Percentiles rank a stretch among this genome's conserved stretches.
Conservation (phyloP, 73 alveolate genomes). For the Tetrahymena malaccensis region DNA sequence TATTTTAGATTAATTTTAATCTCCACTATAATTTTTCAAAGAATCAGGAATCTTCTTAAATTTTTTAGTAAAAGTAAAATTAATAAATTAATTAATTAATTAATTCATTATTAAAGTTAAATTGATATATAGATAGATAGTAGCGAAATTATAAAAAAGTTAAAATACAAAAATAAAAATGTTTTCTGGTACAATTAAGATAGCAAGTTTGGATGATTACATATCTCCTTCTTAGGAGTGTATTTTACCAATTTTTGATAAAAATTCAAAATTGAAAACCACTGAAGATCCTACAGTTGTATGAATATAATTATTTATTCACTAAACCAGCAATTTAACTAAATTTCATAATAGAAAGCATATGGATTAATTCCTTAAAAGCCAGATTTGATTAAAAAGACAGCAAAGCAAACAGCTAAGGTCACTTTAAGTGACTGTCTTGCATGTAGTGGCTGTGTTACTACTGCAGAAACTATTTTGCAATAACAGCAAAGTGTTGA, state of each 20-base stretch:
- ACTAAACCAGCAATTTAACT: background rate
- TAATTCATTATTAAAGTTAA: no score
- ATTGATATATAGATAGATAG: background rate
- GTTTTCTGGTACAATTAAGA: constrained; percentile 38
- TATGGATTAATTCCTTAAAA: constrained; percentile 3
- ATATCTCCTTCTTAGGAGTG: constrained; percentile 34
- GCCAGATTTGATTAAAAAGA: constrained; percentile 44
- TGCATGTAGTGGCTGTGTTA: constrained; percentile 95
- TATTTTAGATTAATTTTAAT: background rate
- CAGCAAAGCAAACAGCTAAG: constrained; percentile 51
- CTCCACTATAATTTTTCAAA: background rate
- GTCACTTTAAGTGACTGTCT: constrained; percentile 70
- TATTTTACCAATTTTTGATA: background rate
- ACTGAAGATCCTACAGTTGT: background rate
- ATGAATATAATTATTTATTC: background rate
- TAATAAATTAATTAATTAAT: background rate
- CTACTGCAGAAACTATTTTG: constrained; percentile 92
- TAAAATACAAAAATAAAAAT: background rate
- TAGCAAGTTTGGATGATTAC: constrained; percentile 19
- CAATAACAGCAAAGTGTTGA: constrained; percentile 73
- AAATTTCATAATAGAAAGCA: background rate
- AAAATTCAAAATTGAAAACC: background rate
- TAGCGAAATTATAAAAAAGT: background rate
- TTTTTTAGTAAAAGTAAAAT: background rate
- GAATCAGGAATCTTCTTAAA: background rate